phyloP scores from a whole-genome alignment of 345 rosid genomes.

The Arabidopsis suecica region DNA sequence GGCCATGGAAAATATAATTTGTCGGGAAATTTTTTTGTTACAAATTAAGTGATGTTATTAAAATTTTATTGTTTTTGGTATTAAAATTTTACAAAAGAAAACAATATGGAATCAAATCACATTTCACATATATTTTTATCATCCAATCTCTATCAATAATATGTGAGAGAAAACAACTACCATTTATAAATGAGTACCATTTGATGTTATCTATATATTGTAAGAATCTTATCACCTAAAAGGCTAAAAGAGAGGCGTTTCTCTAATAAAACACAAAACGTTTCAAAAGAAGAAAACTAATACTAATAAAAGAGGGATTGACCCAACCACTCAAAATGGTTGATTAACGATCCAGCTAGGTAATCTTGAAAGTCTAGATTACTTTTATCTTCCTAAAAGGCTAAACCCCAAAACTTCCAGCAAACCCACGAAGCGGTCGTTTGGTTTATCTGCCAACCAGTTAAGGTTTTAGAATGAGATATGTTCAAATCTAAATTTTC shows the following conservation, averaged over 20 bases:
- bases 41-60: no score
- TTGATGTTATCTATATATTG: neutral
- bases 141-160: neutral
- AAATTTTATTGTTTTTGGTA: no score
- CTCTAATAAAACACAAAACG: neutral
- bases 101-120: neutral
- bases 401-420: no score
- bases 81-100: no score
- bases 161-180: neutral
- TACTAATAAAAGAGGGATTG: neutral
- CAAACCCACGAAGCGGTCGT: neutral
- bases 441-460: neutral
- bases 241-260: neutral
- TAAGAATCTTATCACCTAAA: neutral
- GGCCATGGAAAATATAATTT: neutral
- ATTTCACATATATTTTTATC: neutral
- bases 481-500: no score
- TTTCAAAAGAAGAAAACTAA: neutral
- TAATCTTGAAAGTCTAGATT: no score
- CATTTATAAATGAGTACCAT: neutral
- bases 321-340: neutral
- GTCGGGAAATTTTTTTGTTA: no score
- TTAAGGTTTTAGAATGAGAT: neutral
- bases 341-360: neutral
- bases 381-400: no score